These are phyloP conservation scores for Leersia perrieri DNA, from an alignment of 176 grass and related monocot species.

Conservation along the genomic window DNA sequence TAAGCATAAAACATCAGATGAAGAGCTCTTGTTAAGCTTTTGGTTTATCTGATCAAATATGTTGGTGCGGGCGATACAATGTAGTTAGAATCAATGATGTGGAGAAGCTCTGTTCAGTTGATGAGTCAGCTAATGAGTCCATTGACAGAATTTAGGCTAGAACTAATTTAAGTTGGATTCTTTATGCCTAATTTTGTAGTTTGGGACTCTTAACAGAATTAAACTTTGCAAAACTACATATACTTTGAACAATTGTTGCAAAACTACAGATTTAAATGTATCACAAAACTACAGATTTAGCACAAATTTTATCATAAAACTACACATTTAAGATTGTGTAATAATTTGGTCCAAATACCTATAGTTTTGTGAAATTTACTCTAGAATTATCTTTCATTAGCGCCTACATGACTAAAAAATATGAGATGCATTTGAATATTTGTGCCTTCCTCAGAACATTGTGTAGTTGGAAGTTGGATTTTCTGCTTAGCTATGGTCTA, in stretches of 20 bases:
- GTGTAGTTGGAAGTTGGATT: neutral
- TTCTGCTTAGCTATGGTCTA: neutral
- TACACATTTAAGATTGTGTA: too few species aligned
- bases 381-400: neutral
- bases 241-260: too few species aligned
- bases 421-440: neutral
- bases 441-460: too few species aligned
- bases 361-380: too few species aligned
- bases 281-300: too few species aligned
- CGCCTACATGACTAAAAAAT: neutral
- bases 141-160: too few species aligned
- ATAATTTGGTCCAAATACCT: too few species aligned
- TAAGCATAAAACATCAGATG: neutral
- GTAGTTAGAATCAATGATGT: neutral
- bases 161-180: neutral
- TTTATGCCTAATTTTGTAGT: neutral
- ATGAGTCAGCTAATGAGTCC: neutral
- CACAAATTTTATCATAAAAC: too few species aligned
- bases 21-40: neutral
- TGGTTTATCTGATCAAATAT: neutral
- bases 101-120: neutral
- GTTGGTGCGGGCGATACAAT: neutral
- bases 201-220: neutral
- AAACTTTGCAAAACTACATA: too few species aligned
- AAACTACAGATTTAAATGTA: too few species aligned